Evolutionary conservation across 805 yeast genomes (phyloP).

Genomic region (Zygoascus biomembranicola): DNA sequence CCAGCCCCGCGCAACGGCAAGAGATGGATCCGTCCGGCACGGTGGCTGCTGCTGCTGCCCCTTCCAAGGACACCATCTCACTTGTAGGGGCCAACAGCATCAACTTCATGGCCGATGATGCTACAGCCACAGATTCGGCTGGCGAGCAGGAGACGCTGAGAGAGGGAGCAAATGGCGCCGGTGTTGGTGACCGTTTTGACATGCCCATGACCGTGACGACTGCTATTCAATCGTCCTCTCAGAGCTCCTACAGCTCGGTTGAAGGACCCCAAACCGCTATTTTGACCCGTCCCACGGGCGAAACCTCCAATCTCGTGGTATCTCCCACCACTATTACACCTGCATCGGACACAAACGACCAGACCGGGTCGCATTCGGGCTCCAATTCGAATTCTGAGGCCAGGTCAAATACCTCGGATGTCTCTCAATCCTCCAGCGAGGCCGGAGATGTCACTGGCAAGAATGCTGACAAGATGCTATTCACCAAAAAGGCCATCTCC

Average conservation of each 20-base stretch:
- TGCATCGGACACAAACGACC: not conserved
- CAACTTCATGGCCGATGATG: no score
- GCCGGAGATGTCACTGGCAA: not conserved
- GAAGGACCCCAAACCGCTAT: not conserved
- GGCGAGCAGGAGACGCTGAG: no score
- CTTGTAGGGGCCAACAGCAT: no score
- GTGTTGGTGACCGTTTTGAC: no score
- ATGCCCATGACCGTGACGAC: not conserved
- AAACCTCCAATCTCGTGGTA: not conserved
- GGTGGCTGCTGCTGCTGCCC: not conserved
- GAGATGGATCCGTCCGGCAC: not conserved
- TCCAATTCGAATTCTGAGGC: not conserved
- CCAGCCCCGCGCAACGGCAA: not conserved
- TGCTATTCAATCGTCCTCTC: not conserved
- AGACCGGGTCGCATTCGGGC: not conserved
- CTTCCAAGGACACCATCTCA: not conserved
- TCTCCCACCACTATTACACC: not conserved
- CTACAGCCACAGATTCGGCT: no score
- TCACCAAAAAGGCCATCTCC: constrained; percentile 11
- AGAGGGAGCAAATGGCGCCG: no score
- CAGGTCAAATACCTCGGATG: not conserved
- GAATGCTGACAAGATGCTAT: not conserved
- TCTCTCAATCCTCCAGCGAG: not conserved
- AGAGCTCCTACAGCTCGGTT: not conserved
- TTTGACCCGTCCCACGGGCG: not conserved